These are phyloP conservation scores for Nectriaceae sp. DNA, from an alignment of 2,329 filamentous ascomycete species.

Conservation along the genomic window DNA sequence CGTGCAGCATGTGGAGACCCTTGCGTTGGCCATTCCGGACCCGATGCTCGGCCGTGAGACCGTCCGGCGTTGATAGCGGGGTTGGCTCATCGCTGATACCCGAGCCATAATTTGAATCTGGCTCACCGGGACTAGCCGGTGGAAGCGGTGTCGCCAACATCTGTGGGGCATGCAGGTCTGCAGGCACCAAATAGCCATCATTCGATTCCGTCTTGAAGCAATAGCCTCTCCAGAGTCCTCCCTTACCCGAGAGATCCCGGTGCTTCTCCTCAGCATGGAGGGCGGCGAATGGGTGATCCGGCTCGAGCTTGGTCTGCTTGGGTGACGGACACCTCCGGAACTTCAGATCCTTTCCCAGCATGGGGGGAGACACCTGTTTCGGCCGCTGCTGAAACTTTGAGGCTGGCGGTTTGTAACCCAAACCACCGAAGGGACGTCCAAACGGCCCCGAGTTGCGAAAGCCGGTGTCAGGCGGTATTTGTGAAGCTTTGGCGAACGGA, in stretches of 20 bases:
- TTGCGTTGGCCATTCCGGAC: slow-evolving; percentile 38
- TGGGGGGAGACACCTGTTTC: slow-evolving; percentile 70
- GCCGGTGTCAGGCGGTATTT: slow-evolving; percentile 43
- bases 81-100: slow-evolving; percentile 44
- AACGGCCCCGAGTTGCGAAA: slow-evolving; percentile 40
- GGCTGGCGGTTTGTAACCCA: slow-evolving; percentile 35
- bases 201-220: slow-evolving; percentile 51
- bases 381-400: slow-evolving; percentile 48
- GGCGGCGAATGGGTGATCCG: slow-evolving; percentile 64
- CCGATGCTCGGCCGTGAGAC: slow-evolving; percentile 27
- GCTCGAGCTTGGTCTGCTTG: slow-evolving; percentile 80
- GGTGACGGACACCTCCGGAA: slow-evolving; percentile 85
- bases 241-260: slow-evolving; percentile 57
- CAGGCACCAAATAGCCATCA: slow-evolving; percentile 40
- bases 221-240: slow-evolving; percentile 78
- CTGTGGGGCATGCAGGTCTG: slow-evolving; percentile 46
- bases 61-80: slow-evolving; percentile 27
- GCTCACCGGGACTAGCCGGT: slow-evolving; percentile 43
- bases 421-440: slow-evolving; percentile 46
- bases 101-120: slow-evolving; percentile 44
- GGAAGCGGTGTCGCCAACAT: slow-evolving; percentile 54
- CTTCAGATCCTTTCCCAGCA: slow-evolving; percentile 79
- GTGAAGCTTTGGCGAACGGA: slow-evolving; percentile 29
- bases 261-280: slow-evolving; percentile 49
- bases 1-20: slow-evolving; percentile 51